Conservation (phyloP, 176 grass and related monocot species). For the Ensete glaucum region DNA sequence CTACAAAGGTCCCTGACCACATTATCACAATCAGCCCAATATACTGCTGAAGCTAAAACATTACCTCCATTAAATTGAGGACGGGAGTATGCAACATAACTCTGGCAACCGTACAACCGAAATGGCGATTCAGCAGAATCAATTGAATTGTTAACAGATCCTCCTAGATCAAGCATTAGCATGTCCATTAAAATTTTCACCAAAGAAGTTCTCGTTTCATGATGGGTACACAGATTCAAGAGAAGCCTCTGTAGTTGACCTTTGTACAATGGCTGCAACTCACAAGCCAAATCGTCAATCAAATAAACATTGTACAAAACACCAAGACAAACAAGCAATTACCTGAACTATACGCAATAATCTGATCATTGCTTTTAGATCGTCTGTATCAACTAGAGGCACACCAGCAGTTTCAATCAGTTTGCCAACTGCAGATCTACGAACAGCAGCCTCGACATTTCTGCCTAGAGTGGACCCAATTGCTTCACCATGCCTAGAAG, state of each 20-base stretch:
- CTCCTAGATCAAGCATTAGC: conserved; percentile 95
- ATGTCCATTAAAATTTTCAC: conserved; percentile 88
- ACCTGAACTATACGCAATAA: conserved; percentile 92
- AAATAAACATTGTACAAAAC: neutral
- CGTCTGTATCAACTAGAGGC: conserved; percentile 74
- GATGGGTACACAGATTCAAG: conserved; percentile 81
- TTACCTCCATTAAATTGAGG: conserved; percentile 86
- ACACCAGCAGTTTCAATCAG: conserved; percentile 73
- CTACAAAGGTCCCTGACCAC: neutral
- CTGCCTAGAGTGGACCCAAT: conserved; percentile 44
- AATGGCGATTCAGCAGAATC: conserved; percentile 58
- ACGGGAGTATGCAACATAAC: conserved; percentile 88
- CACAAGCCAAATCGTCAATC: conserved; percentile 16
- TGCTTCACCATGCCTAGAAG: conserved; percentile 57
- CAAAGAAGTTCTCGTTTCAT: conserved; percentile 74
- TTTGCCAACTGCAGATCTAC: conserved; percentile 50
- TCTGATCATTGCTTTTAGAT: conserved; percentile 81
- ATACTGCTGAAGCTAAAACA: conserved; percentile 9
- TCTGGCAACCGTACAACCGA: conserved; percentile 90
- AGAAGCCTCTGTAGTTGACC: conserved; percentile 90
- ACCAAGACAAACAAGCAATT: conserved; percentile 19
- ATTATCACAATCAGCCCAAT: neutral
- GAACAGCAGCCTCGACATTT: conserved; percentile 49
- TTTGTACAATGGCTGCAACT: conserved; percentile 81
- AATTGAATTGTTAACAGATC: conserved; percentile 44